phyloP scores from a whole-genome alignment of 148 eudicot species.

The Amaranthus hypochondriacus region DNA sequence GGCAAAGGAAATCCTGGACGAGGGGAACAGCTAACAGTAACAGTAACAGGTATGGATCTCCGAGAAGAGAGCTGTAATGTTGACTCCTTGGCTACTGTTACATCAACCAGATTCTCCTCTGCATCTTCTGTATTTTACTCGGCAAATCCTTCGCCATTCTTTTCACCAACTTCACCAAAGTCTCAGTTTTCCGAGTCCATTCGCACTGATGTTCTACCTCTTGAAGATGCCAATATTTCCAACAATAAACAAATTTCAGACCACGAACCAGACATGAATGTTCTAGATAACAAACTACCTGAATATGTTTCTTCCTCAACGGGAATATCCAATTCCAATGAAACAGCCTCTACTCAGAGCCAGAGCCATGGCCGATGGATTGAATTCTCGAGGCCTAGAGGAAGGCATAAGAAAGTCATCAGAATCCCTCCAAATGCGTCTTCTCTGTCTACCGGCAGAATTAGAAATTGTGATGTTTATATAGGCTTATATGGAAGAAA shows the following conservation, averaged over 20 bases:
- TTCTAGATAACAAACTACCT: constrained; percentile 3
- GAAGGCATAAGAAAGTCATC: constrained; percentile 45
- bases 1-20: constrained; percentile 26
- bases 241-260: constrained; percentile 15
- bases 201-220: constrained; percentile 27
- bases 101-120: constrained; percentile 74
- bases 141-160: constrained; percentile 91
- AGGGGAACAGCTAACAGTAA: constrained; percentile 11
- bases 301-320: constrained; percentile 61
- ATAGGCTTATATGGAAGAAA: constrained; percentile 85
- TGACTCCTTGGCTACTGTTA: constrained; percentile 44
- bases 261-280: constrained; percentile 33
- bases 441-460: constrained; percentile 52
- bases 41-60: constrained; percentile 56
- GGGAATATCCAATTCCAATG: constrained; percentile 33
- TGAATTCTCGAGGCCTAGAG: constrained; percentile 47
- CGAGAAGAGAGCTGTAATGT: constrained; percentile 69
- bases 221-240: constrained; percentile 23
- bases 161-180: constrained; percentile 68
- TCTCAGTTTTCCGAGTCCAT: constrained; percentile 46
- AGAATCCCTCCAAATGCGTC: constrained; percentile 46
- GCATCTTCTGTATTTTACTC: constrained; percentile 92
- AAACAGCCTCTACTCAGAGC: constrained; percentile 41
- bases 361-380: constrained; percentile 28
- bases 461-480: constrained; percentile 84